A percentile compares a stretch with the other conserved stretches of the same genome.
Conservation (phyloP, 1,139 yeast species). For the Meyerozyma sp. region DNA sequence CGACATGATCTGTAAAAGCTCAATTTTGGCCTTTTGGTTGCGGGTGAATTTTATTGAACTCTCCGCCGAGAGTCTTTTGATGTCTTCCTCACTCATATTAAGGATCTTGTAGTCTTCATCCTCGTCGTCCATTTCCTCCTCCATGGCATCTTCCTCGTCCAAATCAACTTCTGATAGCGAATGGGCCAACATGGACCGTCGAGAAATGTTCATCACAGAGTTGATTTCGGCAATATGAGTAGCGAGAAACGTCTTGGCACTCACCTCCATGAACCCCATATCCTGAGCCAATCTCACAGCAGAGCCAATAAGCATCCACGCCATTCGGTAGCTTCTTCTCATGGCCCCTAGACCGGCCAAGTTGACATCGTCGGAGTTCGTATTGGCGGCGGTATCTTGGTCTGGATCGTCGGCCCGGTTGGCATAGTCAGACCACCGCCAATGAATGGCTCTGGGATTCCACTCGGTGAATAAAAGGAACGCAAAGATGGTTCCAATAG, state of each 20-base stretch:
- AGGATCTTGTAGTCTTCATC: conserved; percentile 26
- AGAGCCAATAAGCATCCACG: conserved; percentile 89
- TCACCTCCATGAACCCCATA: conserved; percentile 71
- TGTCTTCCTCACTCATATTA: conserved; percentile 33
- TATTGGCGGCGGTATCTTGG: conserved; percentile 7
- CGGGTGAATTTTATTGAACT: conserved; percentile 42
- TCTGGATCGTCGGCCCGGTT: conserved; percentile 42
- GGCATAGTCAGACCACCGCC: conserved; percentile 86
- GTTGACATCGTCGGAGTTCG: conserved; percentile 33
- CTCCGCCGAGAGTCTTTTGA: conserved; percentile 23
- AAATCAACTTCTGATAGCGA: conserved; percentile 60
- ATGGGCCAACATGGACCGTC: conserved; percentile 65
- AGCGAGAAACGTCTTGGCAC: conserved; percentile 72
- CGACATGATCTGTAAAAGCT: conserved; percentile 70
- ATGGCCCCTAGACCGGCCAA: conserved; percentile 79
- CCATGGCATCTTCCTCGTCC: conserved; percentile 38
- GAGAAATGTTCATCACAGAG: conserved; percentile 65
- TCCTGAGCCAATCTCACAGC: conserved; percentile 86
- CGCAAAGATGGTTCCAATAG: conserved; percentile 82
- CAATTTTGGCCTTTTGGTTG: conserved; percentile 75
- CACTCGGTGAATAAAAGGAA: conserved; percentile 87
- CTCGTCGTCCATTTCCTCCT: conserved; percentile 24
- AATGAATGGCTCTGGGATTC: conserved; percentile 93
- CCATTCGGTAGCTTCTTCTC: conserved; percentile 83
- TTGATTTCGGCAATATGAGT: conserved; percentile 80